Base-by-base conservation (phyloP, 2,329 filamentous ascomycete species). In the Coniosporium tulheliwenetii region DNA sequence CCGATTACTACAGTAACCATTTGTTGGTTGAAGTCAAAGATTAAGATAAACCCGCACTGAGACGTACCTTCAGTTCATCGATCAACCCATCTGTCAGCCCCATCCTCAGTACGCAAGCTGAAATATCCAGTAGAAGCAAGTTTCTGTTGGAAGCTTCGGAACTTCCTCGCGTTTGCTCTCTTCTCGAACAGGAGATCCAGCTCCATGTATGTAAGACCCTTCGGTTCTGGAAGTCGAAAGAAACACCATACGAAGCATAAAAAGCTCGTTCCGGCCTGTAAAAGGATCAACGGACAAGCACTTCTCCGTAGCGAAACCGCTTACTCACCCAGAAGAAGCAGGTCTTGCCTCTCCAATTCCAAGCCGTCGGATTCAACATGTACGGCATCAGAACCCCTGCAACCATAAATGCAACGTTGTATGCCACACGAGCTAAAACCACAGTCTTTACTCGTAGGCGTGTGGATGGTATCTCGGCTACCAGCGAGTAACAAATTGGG, bases 391-490 rank as follows among this genome's bases (percentile, higher is more conserved):
- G 30, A 7, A 37, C 19, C 7, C 63, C 71, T 47, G 60, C 63
- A 15, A 64, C 44, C 34, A 75, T 68, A 41, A 63, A 63, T 15
- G 55, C 51, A 4, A 71, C 54, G 45, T 74, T 70, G 55, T 71
- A 74, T 13, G 61, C 50, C 35, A 58, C 60, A 9, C 70, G 60
- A 1, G 69, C 66, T 38, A 75, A 55, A 2, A 71, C 69, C 9
- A 74, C 67, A 1, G 70, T 72, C 57, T 74, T 73, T 26, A 65
- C 62, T 44, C 70, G 67, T 32, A 75, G 64, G 8, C 71, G 63
- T 1, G 67, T 68, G 0, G 70, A 72, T 0, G 70, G 70, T 3
- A 69, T 61, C 47, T 75, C 72, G 0, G 70, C 64, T 9, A 73
- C 58, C 32, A 75, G 55, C 1, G 63, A 63, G 52, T 73, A 75